phyloP scores from a whole-genome alignment of 192 early-diverging fungal genomes.

The Diversispora epigaea region DNA sequence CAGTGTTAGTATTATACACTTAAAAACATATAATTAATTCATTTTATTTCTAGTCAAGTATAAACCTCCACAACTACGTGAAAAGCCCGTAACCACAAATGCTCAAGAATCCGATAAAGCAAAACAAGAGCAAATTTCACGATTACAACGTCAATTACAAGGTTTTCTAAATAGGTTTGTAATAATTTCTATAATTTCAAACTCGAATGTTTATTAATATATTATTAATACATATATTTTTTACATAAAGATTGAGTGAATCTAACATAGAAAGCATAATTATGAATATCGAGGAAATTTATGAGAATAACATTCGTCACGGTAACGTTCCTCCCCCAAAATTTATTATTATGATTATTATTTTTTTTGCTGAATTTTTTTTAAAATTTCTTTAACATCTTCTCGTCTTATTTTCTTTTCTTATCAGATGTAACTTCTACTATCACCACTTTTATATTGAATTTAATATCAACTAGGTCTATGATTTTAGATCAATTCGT shows the following conservation, averaged over 20 bases:
- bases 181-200: neutral
- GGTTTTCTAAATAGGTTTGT: constrained; percentile 78
- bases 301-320: constrained; percentile 64
- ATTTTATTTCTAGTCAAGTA: constrained; percentile 57
- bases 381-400: neutral
- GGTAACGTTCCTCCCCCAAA: constrained; percentile 39
- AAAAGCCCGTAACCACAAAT: constrained; percentile 29
- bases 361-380: neutral
- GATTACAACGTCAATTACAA: constrained; percentile 78
- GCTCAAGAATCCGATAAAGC: constrained; percentile 32
- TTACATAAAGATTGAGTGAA: constrained; percentile 65
- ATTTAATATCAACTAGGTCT: constrained; percentile 75
- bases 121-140: constrained; percentile 69
- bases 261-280: constrained; percentile 90
- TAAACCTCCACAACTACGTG: constrained; percentile 86
- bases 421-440: constrained; percentile 81
- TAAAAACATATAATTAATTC: neutral
- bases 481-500: constrained; percentile 92
- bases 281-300: constrained; percentile 73
- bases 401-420: neutral
- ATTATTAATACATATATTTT: neutral
- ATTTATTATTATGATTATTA: neutral
- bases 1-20: neutral
- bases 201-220: neutral
- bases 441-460: constrained; percentile 72